Conservation (phyloP, 2,329 filamentous ascomycete species). For the Dothideomycetes sp. region DNA sequence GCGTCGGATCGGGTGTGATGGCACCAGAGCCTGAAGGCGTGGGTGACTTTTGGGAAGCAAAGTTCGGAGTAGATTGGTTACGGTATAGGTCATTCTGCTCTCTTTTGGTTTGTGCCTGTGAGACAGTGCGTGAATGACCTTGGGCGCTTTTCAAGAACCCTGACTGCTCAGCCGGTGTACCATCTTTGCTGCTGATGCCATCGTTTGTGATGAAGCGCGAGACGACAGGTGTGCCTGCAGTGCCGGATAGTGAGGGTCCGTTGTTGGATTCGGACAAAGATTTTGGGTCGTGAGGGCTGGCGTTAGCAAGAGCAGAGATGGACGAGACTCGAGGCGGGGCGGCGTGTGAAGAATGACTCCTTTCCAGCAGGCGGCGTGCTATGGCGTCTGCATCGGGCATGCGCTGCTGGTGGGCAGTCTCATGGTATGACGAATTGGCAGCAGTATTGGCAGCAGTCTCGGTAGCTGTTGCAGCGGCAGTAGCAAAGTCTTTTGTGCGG, state of each 20-base stretch:
- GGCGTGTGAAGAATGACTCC: slow-evolving; percentile 52
- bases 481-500: slow-evolving; percentile 11
- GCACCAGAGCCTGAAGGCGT: slow-evolving; percentile 21
- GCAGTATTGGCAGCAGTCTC: background rate
- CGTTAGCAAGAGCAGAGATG: slow-evolving; percentile 39
- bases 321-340: slow-evolving; percentile 55
- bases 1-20: slow-evolving; percentile 13
- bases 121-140: slow-evolving; percentile 12
- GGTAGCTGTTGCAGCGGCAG: slow-evolving; percentile 1
- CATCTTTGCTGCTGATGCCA: slow-evolving; percentile 25
- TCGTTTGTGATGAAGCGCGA: slow-evolving; percentile 36
- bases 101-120: slow-evolving; percentile 5
- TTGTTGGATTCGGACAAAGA: slow-evolving; percentile 29
- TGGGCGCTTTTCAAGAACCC: slow-evolving; percentile 15
- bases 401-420: slow-evolving; percentile 3
- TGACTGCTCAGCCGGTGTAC: slow-evolving; percentile 23
- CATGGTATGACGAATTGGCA: slow-evolving; percentile 7
- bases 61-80: slow-evolving; percentile 16
- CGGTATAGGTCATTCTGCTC: slow-evolving; percentile 13
- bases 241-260: slow-evolving; percentile 17
- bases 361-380: slow-evolving; percentile 57
- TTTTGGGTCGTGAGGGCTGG: slow-evolving; percentile 26
- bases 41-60: slow-evolving; percentile 15
- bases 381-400: slow-evolving; percentile 53
- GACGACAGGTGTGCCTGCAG: slow-evolving; percentile 29